These are phyloP conservation scores for Mucor plumbeus DNA, from an alignment of 371 early-diverging fungal species.

Conservation along the genomic window DNA sequence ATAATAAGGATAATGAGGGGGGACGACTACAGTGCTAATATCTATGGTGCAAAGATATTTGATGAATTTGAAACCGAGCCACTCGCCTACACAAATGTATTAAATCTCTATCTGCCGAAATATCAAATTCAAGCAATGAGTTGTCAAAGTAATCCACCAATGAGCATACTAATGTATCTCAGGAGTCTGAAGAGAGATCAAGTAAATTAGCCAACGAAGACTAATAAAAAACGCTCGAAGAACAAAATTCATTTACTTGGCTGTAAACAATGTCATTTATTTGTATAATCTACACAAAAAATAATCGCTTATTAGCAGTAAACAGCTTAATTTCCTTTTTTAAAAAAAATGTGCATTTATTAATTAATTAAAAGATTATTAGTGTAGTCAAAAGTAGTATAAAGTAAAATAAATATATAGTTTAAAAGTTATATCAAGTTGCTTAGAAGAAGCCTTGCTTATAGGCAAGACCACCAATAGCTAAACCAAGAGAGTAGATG, in stretches of 20 bases:
- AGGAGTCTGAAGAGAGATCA: background rate
- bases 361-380: background rate
- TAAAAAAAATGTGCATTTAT: background rate
- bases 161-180: no score
- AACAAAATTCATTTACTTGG: background rate
- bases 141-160: background rate
- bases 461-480: conserved; percentile 18
- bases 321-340: background rate
- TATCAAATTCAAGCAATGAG: no score
- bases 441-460: conserved; percentile 8
- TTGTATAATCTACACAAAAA: background rate
- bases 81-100: background rate
- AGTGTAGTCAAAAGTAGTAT: background rate
- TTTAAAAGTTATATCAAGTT: background rate
- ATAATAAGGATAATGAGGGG: conserved; percentile 1
- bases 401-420: background rate
- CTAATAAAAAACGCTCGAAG: background rate
- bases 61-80: background rate
- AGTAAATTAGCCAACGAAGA: background rate
- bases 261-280: background rate
- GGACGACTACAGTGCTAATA: background rate
- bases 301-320: background rate
- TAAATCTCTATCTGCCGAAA: background rate
- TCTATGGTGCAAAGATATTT: background rate
- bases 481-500: conserved; percentile 18